phyloP scores from a whole-genome alignment of 139 green algal genomes.

The Picochlorum sp. region DNA sequence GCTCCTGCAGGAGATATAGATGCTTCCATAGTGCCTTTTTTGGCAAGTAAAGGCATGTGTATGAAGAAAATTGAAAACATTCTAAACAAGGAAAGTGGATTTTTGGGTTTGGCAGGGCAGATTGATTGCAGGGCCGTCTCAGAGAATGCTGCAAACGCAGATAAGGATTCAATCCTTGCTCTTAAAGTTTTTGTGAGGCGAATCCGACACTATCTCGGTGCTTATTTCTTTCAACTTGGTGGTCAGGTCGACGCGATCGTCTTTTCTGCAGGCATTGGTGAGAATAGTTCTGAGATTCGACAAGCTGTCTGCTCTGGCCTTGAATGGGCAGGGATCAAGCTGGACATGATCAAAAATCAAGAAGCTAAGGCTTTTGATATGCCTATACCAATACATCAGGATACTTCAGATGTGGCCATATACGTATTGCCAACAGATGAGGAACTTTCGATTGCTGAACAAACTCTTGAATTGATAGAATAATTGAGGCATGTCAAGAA shows the following conservation, averaged over 20 bases:
- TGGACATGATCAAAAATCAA: constrained; percentile 58
- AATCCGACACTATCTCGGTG: constrained; percentile 78
- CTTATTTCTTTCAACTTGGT: constrained; percentile 59
- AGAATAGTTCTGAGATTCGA: constrained; percentile 20
- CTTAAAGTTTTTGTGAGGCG: constrained; percentile 72
- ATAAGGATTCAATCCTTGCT: constrained; percentile 43
- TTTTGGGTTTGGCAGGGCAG: constrained; percentile 35
- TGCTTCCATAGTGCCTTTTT: not conserved
- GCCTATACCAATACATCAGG: constrained; percentile 35
- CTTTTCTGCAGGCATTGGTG: constrained; percentile 59
- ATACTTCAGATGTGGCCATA: constrained; percentile 33
- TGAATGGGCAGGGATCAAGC: constrained; percentile 37
- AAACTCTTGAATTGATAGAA: constrained; percentile 49
- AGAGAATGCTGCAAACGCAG: constrained; percentile 29
- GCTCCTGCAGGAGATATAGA: not conserved
- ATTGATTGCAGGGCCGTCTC: constrained; percentile 51
- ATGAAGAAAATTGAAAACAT: constrained; percentile 38
- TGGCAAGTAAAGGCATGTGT: constrained; percentile 14
- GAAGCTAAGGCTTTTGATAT: not conserved
- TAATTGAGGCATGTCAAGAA: not conserved
- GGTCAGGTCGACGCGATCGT: constrained; percentile 74
- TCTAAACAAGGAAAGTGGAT: constrained; percentile 73
- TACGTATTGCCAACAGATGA: constrained; percentile 86
- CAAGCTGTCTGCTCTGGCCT: not conserved
- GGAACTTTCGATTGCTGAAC: constrained; percentile 76